phyloP scores from a whole-genome alignment of 2,329 filamentous ascomycete species.

The Reticulascus tulasneorum region DNA sequence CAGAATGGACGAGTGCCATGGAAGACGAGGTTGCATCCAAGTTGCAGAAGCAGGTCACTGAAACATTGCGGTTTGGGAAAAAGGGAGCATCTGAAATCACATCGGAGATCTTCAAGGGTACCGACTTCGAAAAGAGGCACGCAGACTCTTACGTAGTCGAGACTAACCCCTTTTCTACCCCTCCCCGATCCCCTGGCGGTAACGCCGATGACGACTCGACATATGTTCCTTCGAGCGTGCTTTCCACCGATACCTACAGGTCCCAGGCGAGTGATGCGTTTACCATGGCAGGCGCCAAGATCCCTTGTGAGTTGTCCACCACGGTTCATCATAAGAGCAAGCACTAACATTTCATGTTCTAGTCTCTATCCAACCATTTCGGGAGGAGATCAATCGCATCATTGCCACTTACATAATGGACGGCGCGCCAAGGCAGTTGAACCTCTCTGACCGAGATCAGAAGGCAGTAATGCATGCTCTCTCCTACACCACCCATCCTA shows the following conservation, averaged over 20 bases:
- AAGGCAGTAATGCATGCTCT: conserved; percentile 63
- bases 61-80: conserved; percentile 39
- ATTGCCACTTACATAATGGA: conserved; percentile 72
- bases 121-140: conserved; percentile 55
- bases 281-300: conserved; percentile 57
- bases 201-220: conserved; percentile 35
- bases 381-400: conserved; percentile 69
- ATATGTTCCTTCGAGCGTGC: conserved; percentile 27
- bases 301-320: conserved; percentile 59
- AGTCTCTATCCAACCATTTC: conserved; percentile 76
- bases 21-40: conserved; percentile 49
- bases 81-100: too few species aligned
- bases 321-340: conserved; percentile 10
- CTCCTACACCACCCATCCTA: conserved; percentile 72
- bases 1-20: conserved; percentile 60
- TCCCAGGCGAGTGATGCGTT: conserved; percentile 57
- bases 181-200: conserved; percentile 50
- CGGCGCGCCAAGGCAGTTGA: conserved; percentile 65
- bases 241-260: conserved; percentile 23
- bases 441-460: conserved; percentile 64
- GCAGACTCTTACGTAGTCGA: conserved; percentile 28
- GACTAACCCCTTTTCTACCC: conserved; percentile 59
- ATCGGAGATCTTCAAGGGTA: conserved; percentile 56
- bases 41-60: conserved; percentile 41
- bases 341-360: conserved; percentile 15